Conservation (phyloP, 1,284 basidiomycete genomes). For the Trichosporon sp. region DNA sequence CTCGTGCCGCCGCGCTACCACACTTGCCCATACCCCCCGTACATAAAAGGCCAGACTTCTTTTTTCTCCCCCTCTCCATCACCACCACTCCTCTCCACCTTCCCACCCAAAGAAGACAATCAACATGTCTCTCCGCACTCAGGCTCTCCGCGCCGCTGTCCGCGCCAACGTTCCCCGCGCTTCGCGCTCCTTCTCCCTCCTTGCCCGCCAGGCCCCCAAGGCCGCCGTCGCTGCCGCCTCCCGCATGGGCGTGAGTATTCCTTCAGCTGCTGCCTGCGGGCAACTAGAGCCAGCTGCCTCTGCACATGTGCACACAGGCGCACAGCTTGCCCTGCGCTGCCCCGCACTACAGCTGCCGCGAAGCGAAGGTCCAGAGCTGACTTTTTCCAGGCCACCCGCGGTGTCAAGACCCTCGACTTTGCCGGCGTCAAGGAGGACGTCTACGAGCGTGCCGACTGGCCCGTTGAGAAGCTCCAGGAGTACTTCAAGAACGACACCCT, state of each 20-base stretch:
- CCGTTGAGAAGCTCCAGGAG: constrained; percentile 92
- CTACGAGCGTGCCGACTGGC: constrained; percentile 98
- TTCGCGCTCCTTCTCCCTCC: constrained; percentile 64
- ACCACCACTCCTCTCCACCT: neutral
- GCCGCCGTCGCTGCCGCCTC: constrained; percentile 31
- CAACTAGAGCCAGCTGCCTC: no score
- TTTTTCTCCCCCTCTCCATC: constrained; percentile 1
- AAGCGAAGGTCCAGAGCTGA: neutral
- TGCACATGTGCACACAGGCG: neutral
- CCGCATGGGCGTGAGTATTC: constrained; percentile 42
- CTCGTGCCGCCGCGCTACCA: no score
- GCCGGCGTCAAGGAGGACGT: constrained; percentile 92
- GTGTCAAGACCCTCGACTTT: constrained; percentile 96
- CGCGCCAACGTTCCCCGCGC: constrained; percentile 43
- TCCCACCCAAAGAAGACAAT: neutral
- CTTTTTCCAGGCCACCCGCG: constrained; percentile 54
- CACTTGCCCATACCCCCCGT: neutral
- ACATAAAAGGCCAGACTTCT: neutral
- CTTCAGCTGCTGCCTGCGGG: neutral
- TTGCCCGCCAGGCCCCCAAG: constrained; percentile 53
- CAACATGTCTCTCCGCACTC: constrained; percentile 44
- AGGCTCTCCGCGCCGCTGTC: constrained; percentile 50
- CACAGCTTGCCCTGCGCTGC: no score
- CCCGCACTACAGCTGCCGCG: neutral
- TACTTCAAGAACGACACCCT: constrained; percentile 99